Conservation (phyloP, 2,329 filamentous ascomycete genomes). For the Cercospora berteroae region DNA sequence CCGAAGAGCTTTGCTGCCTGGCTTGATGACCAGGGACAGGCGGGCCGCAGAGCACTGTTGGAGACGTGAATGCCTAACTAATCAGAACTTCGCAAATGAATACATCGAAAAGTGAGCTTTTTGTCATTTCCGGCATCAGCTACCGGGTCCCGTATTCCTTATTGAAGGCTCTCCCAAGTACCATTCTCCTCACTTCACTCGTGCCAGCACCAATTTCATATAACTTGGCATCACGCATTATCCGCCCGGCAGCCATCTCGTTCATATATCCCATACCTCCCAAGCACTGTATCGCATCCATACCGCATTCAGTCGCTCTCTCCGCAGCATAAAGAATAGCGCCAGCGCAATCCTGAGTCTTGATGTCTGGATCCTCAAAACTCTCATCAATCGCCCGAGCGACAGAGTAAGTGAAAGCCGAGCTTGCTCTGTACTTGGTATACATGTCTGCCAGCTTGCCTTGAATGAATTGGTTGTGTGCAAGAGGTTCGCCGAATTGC, state of each 20-base stretch:
- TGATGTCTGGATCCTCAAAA: conserved; percentile 51
- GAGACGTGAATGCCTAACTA: background rate
- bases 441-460: conserved; percentile 97
- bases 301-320: conserved; percentile 77
- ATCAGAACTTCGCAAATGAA: background rate
- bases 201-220: conserved; percentile 98
- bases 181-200: conserved; percentile 88
- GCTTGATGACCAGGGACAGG: no score
- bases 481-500: conserved; percentile 85
- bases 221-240: conserved; percentile 74
- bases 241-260: conserved; percentile 84
- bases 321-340: conserved; percentile 93
- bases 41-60: no score
- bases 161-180: conserved; percentile 90
- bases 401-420: conserved; percentile 84
- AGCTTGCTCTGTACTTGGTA: conserved; percentile 79
- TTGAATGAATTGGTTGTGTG: conserved; percentile 89
- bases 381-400: conserved; percentile 74
- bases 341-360: conserved; percentile 89
- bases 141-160: conserved; percentile 61
- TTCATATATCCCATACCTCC: conserved; percentile 96
- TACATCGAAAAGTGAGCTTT: background rate
- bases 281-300: conserved; percentile 88
- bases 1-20: no score
- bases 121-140: background rate